Conservation (phyloP, 208 protist genomes). For the Acanthamoeba rhysodes region DNA sequence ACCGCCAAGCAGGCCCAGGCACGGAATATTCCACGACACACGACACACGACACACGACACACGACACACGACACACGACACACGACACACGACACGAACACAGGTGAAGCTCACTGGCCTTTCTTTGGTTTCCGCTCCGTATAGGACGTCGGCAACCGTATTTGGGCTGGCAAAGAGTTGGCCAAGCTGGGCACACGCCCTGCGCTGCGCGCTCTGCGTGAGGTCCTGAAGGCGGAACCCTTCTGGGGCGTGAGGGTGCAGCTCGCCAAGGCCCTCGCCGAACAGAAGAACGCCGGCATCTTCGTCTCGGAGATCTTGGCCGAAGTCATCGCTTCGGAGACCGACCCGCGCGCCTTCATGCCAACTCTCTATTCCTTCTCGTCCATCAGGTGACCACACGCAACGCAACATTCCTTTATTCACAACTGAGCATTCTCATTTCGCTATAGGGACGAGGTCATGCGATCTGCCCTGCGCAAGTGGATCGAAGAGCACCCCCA, state of each 20-base stretch:
- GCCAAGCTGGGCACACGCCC: conserved; percentile 36
- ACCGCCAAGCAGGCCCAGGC: conserved; percentile 31
- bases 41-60: background rate
- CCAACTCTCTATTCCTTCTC: background rate
- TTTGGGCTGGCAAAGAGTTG: conserved; percentile 46
- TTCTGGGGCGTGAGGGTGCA: conserved; percentile 33
- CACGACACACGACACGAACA: background rate
- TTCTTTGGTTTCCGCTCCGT: background rate
- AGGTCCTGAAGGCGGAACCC: background rate
- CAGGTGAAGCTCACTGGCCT: background rate
- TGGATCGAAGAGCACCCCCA: background rate
- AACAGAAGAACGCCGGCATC: background rate
- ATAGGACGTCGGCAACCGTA: background rate
- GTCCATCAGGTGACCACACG: background rate
- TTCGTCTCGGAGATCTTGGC: conserved; percentile 33
- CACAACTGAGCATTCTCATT: background rate
- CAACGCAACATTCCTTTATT: background rate
- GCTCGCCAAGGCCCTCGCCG: conserved; percentile 26
- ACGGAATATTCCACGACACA: background rate
- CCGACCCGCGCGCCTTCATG: conserved; percentile 7
- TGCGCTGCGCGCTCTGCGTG: background rate
- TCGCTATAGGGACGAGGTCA: background rate
- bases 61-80: too few species aligned
- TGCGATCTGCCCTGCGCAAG: conserved; percentile 13
- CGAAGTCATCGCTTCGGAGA: background rate